Base-by-base conservation (phyloP, 441 rosid genomes). In the Erysimum cheiri region DNA sequence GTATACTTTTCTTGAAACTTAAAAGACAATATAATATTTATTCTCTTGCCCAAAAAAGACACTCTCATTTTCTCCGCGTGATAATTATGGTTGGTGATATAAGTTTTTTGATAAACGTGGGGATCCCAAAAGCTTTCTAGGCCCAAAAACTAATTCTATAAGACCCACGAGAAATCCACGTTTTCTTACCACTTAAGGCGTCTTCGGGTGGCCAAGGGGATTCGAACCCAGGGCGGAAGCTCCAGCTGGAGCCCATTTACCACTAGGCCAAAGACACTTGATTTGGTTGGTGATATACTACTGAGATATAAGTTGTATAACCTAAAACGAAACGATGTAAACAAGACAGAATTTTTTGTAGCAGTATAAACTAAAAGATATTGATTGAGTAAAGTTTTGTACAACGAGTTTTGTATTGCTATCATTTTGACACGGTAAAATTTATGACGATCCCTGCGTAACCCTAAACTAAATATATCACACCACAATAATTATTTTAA, bases 1-100 rank as follows among this genome's bases (percentile, higher is more conserved):
- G 56, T 37, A 37, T 47, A 56, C 53, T 47, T 56, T 64, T 63
- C 48, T 41, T 35, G 57, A 61, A 36, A 37, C 31, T 37, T 58
- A 26, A 54, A 61, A 22, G 55, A 71, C 37, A 44, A 11, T 2
- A 70, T 0, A 43, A 53, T 28, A 24, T 60, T 22, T 39, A 8
- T 22, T 29, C 36, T 40, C 61, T 29, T 19, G 31, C 52, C 43
- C 5, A 3, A 60, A 39, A 29, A 39, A 39, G 1, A 14, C 26
- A 12, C 12, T 1, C 12, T 60, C 8, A 22, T 31, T 31, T 32
- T 71, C 47, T 62, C 4, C 24, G 10, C 22, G 22, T 17, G 6
- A 15, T 44, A 15, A 44, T 14, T 44, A 6, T 43, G 17, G 13
- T 5, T 35, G 28, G 9, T 56, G 44, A 55, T 8, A 5, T n/a